Evolutionary conservation across 106 monocot genomes (phyloP).

Genomic region (Phalaenopsis equestris): DNA sequence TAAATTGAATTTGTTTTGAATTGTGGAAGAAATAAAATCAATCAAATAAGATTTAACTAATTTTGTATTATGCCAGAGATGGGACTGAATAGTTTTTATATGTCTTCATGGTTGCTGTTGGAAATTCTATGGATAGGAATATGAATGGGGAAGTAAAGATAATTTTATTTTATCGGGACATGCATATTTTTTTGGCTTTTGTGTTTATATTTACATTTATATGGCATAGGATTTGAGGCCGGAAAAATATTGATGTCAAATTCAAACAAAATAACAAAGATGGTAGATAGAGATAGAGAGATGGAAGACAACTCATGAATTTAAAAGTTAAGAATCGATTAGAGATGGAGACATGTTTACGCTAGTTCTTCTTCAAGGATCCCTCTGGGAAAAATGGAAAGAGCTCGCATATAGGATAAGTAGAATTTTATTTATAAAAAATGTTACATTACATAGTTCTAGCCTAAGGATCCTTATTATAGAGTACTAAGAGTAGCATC

Average conservation of each 20-base stretch:
- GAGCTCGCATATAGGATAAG: not conserved
- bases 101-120: not conserved
- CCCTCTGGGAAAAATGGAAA: not conserved
- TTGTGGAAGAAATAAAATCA: not conserved
- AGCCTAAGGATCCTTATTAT: too few species aligned
- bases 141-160: not conserved
- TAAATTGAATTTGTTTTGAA: not conserved
- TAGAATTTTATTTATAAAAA: not conserved
- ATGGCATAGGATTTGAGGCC: too few species aligned
- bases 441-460: too few species aligned
- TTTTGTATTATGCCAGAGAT: not conserved
- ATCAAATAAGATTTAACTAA: not conserved
- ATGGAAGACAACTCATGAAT: not conserved
- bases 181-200: not conserved
- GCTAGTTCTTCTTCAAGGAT: not conserved
- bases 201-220: not conserved
- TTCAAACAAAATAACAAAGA: not conserved
- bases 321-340: not conserved
- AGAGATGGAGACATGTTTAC: not conserved
- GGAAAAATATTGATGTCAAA: not conserved
- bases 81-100: not conserved
- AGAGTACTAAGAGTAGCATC: too few species aligned
- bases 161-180: too few species aligned
- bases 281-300: not conserved
- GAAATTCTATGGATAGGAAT: not conserved